Conservation (phyloP, 148 eudicot genomes). For the Chenopodium suecicum region DNA sequence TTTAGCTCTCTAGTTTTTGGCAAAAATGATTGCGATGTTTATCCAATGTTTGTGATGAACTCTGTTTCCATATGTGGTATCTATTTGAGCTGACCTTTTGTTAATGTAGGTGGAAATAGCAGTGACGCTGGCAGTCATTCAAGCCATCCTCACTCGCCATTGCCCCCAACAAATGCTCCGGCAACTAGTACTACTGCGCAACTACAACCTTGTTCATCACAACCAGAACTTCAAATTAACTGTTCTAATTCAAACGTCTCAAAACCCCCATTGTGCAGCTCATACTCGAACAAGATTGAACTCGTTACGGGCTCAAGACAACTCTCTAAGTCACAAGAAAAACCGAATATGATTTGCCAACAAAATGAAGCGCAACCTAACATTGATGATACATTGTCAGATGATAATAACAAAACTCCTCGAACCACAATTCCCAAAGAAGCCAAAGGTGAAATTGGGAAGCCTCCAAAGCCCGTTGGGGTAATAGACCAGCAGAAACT, state of each 20-base stretch:
- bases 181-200: conserved; percentile 1
- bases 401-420: conserved; percentile 9
- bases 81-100: neutral
- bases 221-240: neutral
- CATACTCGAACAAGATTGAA: conserved; percentile 1
- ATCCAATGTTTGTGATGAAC: neutral
- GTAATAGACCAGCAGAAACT: conserved; percentile 16
- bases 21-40: neutral
- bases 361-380: neutral
- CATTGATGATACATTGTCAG: neutral
- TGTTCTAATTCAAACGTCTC: neutral
- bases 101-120: conserved; percentile 33
- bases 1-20: neutral
- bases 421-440: conserved; percentile 22
- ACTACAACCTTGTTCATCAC: conserved; percentile 17
- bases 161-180: conserved; percentile 12
- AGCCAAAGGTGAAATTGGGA: conserved; percentile 15
- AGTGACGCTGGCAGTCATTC: conserved; percentile 50
- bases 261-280: neutral
- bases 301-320: neutral
- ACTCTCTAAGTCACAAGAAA: conserved; percentile 1
- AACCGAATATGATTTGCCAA: neutral
- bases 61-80: neutral
- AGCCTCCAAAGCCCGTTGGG: conserved; percentile 40
- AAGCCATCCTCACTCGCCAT: conserved; percentile 23